Conservation (phyloP, 2,329 filamentous ascomycete species). For the Xylaria digitata region DNA sequence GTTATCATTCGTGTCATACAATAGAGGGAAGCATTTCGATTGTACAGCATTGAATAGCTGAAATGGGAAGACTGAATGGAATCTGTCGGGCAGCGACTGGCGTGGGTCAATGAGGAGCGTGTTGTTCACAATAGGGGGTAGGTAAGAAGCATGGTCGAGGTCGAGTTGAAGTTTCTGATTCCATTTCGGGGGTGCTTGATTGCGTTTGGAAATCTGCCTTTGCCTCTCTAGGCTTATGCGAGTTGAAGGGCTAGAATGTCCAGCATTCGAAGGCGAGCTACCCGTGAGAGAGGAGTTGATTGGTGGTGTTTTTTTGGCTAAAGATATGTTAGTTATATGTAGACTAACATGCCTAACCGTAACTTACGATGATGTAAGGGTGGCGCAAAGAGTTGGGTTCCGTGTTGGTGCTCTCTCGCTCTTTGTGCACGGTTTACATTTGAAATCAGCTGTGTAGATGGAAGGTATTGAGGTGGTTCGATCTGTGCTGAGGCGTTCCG, state of each 20-base stretch:
- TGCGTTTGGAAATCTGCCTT: slow-evolving; percentile 28
- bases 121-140: slow-evolving; percentile 54
- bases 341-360: neutral
- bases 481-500: neutral
- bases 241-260: slow-evolving; percentile 47
- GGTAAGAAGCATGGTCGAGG: slow-evolving; percentile 45
- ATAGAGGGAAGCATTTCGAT: slow-evolving; percentile 77
- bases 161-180: slow-evolving; percentile 41
- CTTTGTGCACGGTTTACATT: slow-evolving; percentile 35
- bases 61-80: slow-evolving; percentile 77
- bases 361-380: slow-evolving; percentile 42
- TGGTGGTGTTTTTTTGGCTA: slow-evolving; percentile 38
- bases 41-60: slow-evolving; percentile 84
- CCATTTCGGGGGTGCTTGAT: slow-evolving; percentile 38
- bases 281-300: slow-evolving; percentile 37
- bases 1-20: slow-evolving; percentile 78
- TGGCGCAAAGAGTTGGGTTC: slow-evolving; percentile 40
- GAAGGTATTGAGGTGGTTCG: slow-evolving; percentile 33
- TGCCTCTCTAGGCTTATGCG: slow-evolving; percentile 42
- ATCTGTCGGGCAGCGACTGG: slow-evolving; percentile 73
- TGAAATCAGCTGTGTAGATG: slow-evolving; percentile 34
- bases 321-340: slow-evolving; percentile 32
- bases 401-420: slow-evolving; percentile 38
- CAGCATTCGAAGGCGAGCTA: slow-evolving; percentile 45
- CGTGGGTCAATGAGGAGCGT: slow-evolving; percentile 55